phyloP scores from a whole-genome alignment of 2,329 filamentous ascomycete species.

The Microcyclosporella mali region DNA sequence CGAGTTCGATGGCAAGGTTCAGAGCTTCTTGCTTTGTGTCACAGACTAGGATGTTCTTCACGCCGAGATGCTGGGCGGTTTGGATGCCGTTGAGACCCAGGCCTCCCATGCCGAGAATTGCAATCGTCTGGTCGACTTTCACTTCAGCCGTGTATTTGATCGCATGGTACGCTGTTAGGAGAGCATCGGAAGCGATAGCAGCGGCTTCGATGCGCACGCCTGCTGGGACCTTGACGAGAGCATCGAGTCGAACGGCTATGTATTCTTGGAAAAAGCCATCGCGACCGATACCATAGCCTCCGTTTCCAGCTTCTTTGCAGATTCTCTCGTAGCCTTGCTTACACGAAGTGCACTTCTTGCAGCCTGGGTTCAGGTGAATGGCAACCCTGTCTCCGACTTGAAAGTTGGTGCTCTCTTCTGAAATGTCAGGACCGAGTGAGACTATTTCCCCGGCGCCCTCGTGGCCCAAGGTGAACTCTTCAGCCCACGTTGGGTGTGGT shows the following conservation, averaged over 20 bases:
- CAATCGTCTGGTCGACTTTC: conserved; percentile 32
- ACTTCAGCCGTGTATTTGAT: conserved; percentile 36
- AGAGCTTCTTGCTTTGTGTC: conserved; percentile 31
- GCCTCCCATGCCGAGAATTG: conserved; percentile 38
- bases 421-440: conserved; percentile 13
- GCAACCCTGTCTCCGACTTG: conserved; percentile 29
- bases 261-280: conserved; percentile 42
- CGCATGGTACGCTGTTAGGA: conserved; percentile 39
- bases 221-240: conserved; percentile 22
- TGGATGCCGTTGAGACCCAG: conserved; percentile 40
- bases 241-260: conserved; percentile 27
- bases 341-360: conserved; percentile 36
- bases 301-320: conserved; percentile 28
- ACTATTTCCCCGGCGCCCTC: conserved; percentile 21
- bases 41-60: conserved; percentile 35
- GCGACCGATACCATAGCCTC: conserved; percentile 41
- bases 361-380: conserved; percentile 34
- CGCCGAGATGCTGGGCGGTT: conserved; percentile 45
- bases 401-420: conserved; percentile 4
- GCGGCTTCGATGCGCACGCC: conserved; percentile 20
- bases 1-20: conserved; percentile 29
- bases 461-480: conserved; percentile 19
- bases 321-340: conserved; percentile 36
- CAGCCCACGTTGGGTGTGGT: conserved; percentile 4
- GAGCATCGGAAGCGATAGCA: conserved; percentile 39